These are phyloP conservation scores for Tricholoma matsutake DNA, from an alignment of 768 basidiomycete genomes.

Conservation along the genomic window DNA sequence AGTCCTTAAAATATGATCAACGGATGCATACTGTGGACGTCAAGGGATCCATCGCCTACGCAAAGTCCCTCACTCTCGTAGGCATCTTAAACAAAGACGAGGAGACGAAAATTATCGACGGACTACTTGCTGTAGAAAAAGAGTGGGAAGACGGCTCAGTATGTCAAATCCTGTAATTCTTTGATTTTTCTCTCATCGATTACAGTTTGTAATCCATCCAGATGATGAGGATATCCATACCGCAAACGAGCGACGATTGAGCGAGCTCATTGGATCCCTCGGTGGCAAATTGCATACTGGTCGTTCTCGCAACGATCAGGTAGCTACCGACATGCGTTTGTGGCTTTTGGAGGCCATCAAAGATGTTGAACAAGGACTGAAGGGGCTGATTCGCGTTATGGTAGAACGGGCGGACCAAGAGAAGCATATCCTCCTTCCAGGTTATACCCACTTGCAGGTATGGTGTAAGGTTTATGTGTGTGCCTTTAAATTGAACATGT, in stretches of 20 bases:
- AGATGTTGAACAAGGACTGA: slow-evolving; percentile 64
- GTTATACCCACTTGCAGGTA: slow-evolving; percentile 97
- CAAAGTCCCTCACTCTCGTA: slow-evolving; percentile 77
- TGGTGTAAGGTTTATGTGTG: slow-evolving; percentile 10
- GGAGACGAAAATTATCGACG: slow-evolving; percentile 65
- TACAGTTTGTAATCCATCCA: slow-evolving; percentile 69
- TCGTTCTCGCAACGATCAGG: slow-evolving; percentile 96
- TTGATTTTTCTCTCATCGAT: not conserved
- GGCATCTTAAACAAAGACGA: slow-evolving; percentile 83
- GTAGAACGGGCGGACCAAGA: slow-evolving; percentile 93
- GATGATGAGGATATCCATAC: slow-evolving; percentile 99
- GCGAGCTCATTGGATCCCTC: slow-evolving; percentile 87
- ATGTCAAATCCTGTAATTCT: slow-evolving; percentile 21
- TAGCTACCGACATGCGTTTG: slow-evolving; percentile 96
- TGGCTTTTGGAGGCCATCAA: slow-evolving; percentile 85
- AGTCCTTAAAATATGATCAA: slow-evolving; percentile 92
- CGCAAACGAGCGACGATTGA: slow-evolving; percentile 92
- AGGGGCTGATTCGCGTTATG: slow-evolving; percentile 82
- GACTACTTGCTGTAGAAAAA: slow-evolving; percentile 68
- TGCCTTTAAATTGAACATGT: not conserved
- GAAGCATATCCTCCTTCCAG: slow-evolving; percentile 86
- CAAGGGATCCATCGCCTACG: slow-evolving; percentile 92
- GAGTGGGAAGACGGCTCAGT: slow-evolving; percentile 87
- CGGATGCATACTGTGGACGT: slow-evolving; percentile 93
- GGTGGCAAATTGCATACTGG: slow-evolving; percentile 98